A percentile compares a stretch with the other conserved stretches of the same genome.
Conservation (phyloP, 176 grass and related monocot species). For the Carex parvula region DNA sequence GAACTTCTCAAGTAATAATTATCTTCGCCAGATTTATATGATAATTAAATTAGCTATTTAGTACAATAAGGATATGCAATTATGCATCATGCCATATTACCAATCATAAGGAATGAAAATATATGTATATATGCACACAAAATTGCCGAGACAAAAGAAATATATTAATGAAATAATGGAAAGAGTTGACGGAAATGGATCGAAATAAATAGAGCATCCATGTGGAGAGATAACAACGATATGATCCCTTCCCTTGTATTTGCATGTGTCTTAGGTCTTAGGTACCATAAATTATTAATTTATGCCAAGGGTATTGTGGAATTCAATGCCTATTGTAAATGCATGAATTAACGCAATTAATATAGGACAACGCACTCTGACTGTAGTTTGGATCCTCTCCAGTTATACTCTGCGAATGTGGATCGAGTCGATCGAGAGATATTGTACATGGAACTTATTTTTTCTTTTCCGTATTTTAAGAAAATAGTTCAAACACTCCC, state of each 20-base stretch:
- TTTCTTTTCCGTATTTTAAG: no score
- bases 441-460: no score
- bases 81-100: no score
- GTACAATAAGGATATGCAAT: neutral
- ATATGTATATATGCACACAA: neutral
- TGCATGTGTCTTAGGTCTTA: neutral
- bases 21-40: no score
- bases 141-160: neutral
- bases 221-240: neutral
- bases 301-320: neutral
- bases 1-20: neutral
- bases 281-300: neutral
- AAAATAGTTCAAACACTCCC: no score
- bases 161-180: neutral
- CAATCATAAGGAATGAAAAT: neutral
- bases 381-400: no score
- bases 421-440: no score
- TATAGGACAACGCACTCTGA: no score
- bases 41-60: neutral
- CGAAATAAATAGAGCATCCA: neutral
- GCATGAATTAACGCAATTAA: no score
- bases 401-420: no score
- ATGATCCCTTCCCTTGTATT: no score
- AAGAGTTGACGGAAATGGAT: neutral
- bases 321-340: neutral